Evolutionary conservation across 352 stramenopile species (phyloP).

Genomic region (Phytophthora kernoviae): DNA sequence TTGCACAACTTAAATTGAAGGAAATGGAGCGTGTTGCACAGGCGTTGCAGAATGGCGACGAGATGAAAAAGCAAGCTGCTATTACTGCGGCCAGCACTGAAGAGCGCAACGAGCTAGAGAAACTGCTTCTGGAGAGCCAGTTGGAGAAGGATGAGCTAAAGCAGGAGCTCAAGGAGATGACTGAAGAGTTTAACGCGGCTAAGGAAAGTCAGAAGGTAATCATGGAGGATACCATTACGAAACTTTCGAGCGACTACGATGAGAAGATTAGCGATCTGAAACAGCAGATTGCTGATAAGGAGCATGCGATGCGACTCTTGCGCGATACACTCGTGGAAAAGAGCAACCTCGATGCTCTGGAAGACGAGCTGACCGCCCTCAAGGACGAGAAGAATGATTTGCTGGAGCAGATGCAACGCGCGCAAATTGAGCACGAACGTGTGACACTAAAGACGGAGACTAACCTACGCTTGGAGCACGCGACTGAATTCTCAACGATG

Average conservation of each 20-base stretch:
- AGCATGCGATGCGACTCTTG: conserved; percentile 48
- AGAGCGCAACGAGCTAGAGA: conserved; percentile 55
- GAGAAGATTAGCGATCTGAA: conserved; percentile 51
- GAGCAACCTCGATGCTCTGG: conserved; percentile 50
- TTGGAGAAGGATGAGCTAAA: conserved; percentile 63
- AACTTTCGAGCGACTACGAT: conserved; percentile 57
- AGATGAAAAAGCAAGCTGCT: conserved; percentile 35
- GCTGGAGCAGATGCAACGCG: conserved; percentile 43
- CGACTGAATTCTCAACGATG: conserved; percentile 47
- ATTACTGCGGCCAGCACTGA: conserved; percentile 33
- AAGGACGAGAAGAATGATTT: conserved; percentile 60
- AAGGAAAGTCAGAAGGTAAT: conserved; percentile 45
- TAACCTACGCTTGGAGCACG: conserved; percentile 34
- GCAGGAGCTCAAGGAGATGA: conserved; percentile 53
- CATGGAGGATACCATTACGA: conserved; percentile 45
- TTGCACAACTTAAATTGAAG: conserved; percentile 64
- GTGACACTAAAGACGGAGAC: conserved; percentile 38
- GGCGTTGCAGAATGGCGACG: conserved; percentile 35
- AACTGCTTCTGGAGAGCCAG: conserved; percentile 53
- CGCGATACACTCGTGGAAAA: conserved; percentile 53
- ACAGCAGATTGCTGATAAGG: conserved; percentile 46
- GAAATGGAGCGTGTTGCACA: conserved; percentile 59
- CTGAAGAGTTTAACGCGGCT: conserved; percentile 35
- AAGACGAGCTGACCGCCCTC: conserved; percentile 42
- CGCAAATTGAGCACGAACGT: conserved; percentile 46